These are phyloP conservation scores for Bruguiera sexangula DNA, from an alignment of 345 rosid species.

Conservation along the genomic window DNA sequence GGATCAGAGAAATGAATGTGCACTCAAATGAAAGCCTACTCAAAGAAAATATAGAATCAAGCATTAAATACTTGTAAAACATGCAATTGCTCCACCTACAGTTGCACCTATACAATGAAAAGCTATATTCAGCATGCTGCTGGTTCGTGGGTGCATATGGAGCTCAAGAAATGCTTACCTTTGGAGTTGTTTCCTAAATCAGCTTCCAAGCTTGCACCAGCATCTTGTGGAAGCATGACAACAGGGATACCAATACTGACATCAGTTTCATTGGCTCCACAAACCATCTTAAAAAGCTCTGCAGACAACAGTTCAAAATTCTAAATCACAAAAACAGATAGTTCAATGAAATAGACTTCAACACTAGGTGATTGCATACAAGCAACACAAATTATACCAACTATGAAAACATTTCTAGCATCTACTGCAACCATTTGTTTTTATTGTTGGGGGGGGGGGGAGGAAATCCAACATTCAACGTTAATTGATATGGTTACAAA, in stretches of 20 bases:
- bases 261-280: conserved; percentile 67
- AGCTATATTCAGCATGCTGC: neutral
- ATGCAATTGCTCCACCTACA: neutral
- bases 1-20: conserved; percentile 5
- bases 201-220: conserved; percentile 56
- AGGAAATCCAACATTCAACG: too few species aligned
- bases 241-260: conserved; percentile 66
- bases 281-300: conserved; percentile 98
- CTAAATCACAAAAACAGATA: conserved; percentile 13
- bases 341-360: neutral
- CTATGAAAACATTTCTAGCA: too few species aligned
- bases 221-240: conserved; percentile 95
- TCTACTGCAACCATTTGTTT: too few species aligned
- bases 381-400: too few species aligned
- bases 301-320: conserved; percentile 25
- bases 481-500: too few species aligned
- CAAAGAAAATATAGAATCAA: conserved; percentile 7
- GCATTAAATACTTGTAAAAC: neutral
- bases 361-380: neutral
- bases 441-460: too few species aligned
- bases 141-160: conserved; percentile 1
- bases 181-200: conserved; percentile 28
- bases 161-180: conserved; percentile 37
- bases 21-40: conserved; percentile 16
- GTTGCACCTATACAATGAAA: conserved; percentile 13